Evolutionary conservation across 768 basidiomycete species (phyloP), one percentile per base, ranked within the genome.

Genomic region (Tylopilus rubrobrunneus): DNA sequence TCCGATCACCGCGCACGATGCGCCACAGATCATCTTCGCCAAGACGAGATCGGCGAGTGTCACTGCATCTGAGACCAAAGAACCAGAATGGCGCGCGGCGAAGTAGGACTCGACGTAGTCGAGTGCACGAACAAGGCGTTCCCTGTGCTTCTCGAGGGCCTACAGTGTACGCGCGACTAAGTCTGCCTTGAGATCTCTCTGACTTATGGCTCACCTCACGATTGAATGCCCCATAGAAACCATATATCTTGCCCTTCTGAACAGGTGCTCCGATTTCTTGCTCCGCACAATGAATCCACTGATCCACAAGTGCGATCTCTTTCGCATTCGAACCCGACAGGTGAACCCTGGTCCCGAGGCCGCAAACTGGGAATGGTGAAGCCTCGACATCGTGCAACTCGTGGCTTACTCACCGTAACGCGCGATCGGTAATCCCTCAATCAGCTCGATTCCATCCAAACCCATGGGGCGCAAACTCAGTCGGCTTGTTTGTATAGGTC

Each of bases 251-350:
- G 8, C 40, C 27, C 12, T 0, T 9, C 8, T 40, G 14, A 0
- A 3, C 1, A 7, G 54, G 47, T 0, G 0, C 6, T 3, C 54
- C 36, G 23, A 66, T 48, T 17, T 65, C 64, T 1, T 49, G 48
- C 19, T 66, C 63, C 8, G 48, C 52, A 43, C 57, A 66, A 41
- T 61, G 64, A 5, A 45, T 12, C 61, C 63, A 66, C 15, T 65
- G 64, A 49, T 66, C 61, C 7, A 65, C 33, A 1, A 56, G 36
- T 0, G 53, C 45, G 1, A 25, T 17, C 33, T 62, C 58, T 23
- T 62, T 50, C 11, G 36, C n/a, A 29, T 45, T 23, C 7, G 49
- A 45, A 21, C 63, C 63, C 37, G 62, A 44, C 36, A 65, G 40
- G 8, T 56, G 49, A 0, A 55, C 27, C 21, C 57, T 48, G 23